Base-by-base conservation (phyloP, 768 basidiomycete species). In the Panaeolus cyanescens region DNA sequence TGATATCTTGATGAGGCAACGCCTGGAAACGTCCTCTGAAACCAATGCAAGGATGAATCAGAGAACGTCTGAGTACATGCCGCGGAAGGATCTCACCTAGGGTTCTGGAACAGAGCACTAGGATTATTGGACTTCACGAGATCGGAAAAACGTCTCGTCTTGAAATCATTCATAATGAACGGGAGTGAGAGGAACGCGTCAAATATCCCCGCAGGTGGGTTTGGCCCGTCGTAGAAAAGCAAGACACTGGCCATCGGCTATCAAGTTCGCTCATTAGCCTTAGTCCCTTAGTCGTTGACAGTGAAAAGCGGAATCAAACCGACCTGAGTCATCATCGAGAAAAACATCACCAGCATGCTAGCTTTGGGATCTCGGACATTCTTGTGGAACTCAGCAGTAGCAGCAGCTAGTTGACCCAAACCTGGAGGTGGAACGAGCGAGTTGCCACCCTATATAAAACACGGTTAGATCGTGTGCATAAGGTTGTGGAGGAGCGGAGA, bases 211-310 rank as follows among this genome's bases (percentile, higher is more conserved):
- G 63, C 53, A 0, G 81, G 82, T 3, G 78, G 76, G 0, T 68
- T 74, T 4, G 85, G 84, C 1, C 60, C 80, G 64, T 87, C 80
- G 63, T 88, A 87, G 70, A 86, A 88, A 25, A 86, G 42, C 1
- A 81, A 30, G 7, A 68, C 37, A 15, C 54, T 63, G 2, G 70
- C 55, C 1, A 67, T 45, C 8, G 70, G 59, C 70, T 67, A 54
- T 62, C 17, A 28, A 6, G 4, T 17, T 22, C 31, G 22, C 10
- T 17, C 22, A 42, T 5, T 42, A 2, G 6, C 8, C 22, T 12
- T 7, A 42, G n/a, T 20, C 19, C n/a, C 9, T 19, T 20, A 10
- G 3, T 6, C 9, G 12, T 5, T 42, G 40, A 19, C 40, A 13
- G 37, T 42, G 6, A 42, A 5, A 42, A 6, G n/a, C 3, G 6